A percentile compares a stretch with the other conserved stretches of the same genome.
phyloP scores from a whole-genome alignment of 306 rosid species.

The Pueraria montana region DNA sequence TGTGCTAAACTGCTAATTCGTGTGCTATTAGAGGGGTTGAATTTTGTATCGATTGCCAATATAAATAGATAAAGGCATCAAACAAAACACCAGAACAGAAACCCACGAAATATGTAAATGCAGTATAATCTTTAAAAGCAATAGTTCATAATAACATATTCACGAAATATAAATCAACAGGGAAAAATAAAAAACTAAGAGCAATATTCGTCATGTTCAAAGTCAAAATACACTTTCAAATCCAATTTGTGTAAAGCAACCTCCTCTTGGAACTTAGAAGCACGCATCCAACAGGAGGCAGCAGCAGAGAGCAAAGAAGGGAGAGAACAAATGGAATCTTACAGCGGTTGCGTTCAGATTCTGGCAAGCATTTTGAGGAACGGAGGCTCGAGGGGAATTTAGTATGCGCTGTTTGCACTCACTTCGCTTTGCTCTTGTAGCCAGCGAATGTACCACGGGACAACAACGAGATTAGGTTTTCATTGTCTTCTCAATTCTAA shows the following conservation, averaged over 20 bases:
- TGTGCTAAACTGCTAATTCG: no score
- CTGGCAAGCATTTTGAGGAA: no score
- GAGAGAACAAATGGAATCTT: no score
- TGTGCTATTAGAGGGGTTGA: not conserved
- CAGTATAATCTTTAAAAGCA: not conserved
- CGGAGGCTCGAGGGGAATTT: no score
- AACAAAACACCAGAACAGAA: not conserved
- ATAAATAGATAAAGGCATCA: not conserved
- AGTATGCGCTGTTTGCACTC: no score
- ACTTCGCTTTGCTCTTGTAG: no score
- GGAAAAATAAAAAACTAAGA: constrained; percentile 13
- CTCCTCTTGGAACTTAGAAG: constrained; percentile 69
- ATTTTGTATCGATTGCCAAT: not conserved
- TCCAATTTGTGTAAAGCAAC: constrained; percentile 41
- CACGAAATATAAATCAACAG: constrained; percentile 25
- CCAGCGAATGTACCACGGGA: no score
- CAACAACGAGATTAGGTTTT: no score
- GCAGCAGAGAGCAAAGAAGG: constrained; percentile 96
- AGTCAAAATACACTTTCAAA: constrained; percentile 30
- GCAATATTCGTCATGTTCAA: constrained; percentile 22
- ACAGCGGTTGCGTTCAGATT: no score
- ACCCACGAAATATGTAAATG: not conserved
- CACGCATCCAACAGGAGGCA: constrained; percentile 94
- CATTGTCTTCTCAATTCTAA: no score
- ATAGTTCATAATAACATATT: constrained; percentile 26